phyloP scores from a whole-genome alignment of 306 rosid species.

The Mimosa pudica region DNA sequence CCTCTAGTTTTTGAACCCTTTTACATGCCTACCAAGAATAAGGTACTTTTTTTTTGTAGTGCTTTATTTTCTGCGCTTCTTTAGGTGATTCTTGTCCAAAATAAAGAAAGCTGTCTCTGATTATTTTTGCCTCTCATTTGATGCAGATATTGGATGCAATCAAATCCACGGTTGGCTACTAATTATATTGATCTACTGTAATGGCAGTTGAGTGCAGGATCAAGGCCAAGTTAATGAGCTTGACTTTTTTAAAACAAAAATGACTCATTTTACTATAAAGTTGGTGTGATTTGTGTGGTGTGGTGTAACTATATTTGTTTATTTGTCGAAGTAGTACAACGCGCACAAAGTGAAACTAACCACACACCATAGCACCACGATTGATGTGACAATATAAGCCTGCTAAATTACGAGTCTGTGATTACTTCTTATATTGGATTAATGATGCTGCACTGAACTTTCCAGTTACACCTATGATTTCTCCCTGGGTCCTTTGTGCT shows the following conservation, averaged over 20 bases:
- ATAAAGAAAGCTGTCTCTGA: constrained; percentile 25
- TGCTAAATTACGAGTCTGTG: neutral
- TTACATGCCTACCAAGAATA: constrained; percentile 94
- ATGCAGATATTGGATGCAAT: constrained; percentile 97
- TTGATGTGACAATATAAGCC: neutral
- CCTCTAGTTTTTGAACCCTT: constrained; percentile 97
- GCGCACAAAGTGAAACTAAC: neutral
- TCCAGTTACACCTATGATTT: neutral
- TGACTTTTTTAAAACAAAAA: neutral
- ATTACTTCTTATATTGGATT: neutral
- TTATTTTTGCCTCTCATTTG: constrained; percentile 9
- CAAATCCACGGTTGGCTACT: constrained; percentile 78
- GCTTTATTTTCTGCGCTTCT: constrained; percentile 9
- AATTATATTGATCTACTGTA: constrained; percentile 18
- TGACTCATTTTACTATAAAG: neutral
- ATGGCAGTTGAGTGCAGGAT: constrained; percentile 10
- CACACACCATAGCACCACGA: neutral
- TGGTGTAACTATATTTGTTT: neutral
- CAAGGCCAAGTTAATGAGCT: neutral
- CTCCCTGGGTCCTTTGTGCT: neutral
- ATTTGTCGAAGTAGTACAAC: neutral
- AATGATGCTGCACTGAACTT: neutral
- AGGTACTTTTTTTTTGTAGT: constrained; percentile 46
- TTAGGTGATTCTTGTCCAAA: neutral
- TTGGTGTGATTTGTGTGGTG: neutral